Evolutionary conservation across 164 flowering plant genomes (phyloP).

Genomic region (Houttuynia cordata): DNA sequence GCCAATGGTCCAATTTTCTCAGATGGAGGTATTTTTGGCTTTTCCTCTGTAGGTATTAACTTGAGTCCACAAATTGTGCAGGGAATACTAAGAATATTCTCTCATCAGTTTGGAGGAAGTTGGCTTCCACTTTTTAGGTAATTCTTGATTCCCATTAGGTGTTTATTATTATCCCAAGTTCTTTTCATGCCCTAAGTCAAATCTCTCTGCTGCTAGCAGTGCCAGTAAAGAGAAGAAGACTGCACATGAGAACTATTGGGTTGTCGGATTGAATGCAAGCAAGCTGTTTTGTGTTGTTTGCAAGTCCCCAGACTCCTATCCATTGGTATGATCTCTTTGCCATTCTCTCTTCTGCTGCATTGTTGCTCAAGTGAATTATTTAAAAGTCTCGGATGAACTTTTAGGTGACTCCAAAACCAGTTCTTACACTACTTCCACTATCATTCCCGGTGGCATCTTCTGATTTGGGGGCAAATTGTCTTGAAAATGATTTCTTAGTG

Average conservation of each 20-base stretch:
- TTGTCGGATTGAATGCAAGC: slow-evolving; percentile 68
- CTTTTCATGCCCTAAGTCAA: background rate
- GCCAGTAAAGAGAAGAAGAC: slow-evolving; percentile 53
- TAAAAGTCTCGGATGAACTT: slow-evolving; percentile 1
- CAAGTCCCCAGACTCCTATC: slow-evolving; percentile 63
- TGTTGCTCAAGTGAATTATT: background rate
- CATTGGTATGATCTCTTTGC: slow-evolving; percentile 41
- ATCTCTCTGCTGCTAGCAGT: slow-evolving; percentile 25
- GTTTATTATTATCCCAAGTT: too few species aligned
- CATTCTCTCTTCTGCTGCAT: background rate
- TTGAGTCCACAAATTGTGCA: slow-evolving; percentile 18
- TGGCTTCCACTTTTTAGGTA: slow-evolving; percentile 98
- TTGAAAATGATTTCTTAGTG: slow-evolving; percentile 86
- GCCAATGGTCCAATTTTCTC: background rate
- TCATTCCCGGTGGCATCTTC: slow-evolving; percentile 86
- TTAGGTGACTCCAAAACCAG: slow-evolving; percentile 87
- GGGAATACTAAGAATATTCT: slow-evolving; percentile 80
- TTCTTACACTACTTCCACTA: slow-evolving; percentile 52
- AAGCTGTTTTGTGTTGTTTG: slow-evolving; percentile 79
- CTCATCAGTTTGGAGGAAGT: slow-evolving; percentile 72
- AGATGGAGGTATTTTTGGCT: background rate
- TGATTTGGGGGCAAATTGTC: slow-evolving; percentile 79
- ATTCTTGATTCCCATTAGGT: background rate
- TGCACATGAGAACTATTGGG: slow-evolving; percentile 66
- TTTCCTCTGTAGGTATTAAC: slow-evolving; percentile 2